phyloP scores from a whole-genome alignment of 306 rosid genomes.

The Oxytropis ochrocephala region DNA sequence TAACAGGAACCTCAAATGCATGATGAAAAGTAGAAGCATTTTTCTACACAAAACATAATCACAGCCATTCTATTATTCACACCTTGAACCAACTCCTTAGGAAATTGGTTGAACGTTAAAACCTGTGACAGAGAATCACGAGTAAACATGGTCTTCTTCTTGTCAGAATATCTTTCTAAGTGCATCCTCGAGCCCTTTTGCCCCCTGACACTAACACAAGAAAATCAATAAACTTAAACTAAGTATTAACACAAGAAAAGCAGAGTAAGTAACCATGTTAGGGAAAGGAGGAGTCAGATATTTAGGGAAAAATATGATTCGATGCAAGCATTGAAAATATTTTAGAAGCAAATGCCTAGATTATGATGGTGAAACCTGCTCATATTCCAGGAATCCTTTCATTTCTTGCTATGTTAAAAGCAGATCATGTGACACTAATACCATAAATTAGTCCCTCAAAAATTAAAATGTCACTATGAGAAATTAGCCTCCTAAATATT shows the following conservation, averaged over 20 bases:
- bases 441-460: not conserved
- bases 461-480: not conserved
- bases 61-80: conserved; percentile 19
- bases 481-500: not conserved
- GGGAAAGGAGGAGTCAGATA: not conserved
- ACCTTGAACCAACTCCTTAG: conserved; percentile 58
- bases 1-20: conserved; percentile 1
- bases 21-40: not conserved
- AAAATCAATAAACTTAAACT: not conserved
- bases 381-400: not conserved
- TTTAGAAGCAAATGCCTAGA: not conserved
- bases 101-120: conserved; percentile 36
- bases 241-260: not conserved
- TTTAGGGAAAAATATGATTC: not conserved
- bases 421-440: not conserved
- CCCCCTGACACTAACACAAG: conserved; percentile 34
- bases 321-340: not conserved
- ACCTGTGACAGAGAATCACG: conserved; percentile 57
- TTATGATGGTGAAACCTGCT: not conserved
- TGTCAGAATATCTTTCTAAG: conserved; percentile 44
- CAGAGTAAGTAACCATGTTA: not conserved
- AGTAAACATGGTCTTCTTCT: conserved; percentile 18
- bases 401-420: not conserved
- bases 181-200: conserved; percentile 15
- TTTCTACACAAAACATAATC: conserved; percentile 1